Evolutionary conservation across 2,329 filamentous ascomycete species (phyloP), one percentile per base, ranked within the genome.

Genomic region (Neonectria sp.): DNA sequence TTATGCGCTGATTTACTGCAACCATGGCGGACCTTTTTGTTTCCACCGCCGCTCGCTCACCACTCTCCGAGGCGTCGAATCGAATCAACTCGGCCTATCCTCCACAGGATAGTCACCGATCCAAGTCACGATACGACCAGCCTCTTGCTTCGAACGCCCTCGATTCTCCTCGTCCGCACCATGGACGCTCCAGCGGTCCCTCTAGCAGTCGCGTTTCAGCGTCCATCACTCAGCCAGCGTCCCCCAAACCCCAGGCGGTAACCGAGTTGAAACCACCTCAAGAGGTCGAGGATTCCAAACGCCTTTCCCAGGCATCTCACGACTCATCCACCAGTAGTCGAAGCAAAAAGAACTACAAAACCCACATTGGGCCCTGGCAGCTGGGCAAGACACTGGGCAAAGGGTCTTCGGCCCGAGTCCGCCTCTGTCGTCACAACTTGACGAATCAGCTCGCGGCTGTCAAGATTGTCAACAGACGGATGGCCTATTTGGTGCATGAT

Each of bases 291-390:
- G 79, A 80, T 3, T 71, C 74, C 49, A 82, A 80, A 67, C 79
- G 82, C 40, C 74, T 80, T 37, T 84, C 82, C 6, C 81, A 82
- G 60, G 80, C 79, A 25, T 83, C 82, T n/a, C 80, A 82, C 64
- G 78, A 80, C 9, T 83, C 82, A 24, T 80, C 81, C 0, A 80
- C 81, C 12, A 83, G 81, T 68, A 77, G 79, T 43, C 78, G 80
- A 40, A 82, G 81, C 68, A 81, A 79, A 64, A 81, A 80, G 69
- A 82, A 81, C 29, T 84, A 84, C 70, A 92, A 92, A 81, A 93
- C 92, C 12, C 92, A 94, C 75, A 93, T 99, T 75, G 96, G 96
- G 0, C 95, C 95, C 71, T 99, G 96, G 96, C 91, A 95, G 72
- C 84, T 99, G 4, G 96, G 96, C 7, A 94, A 90, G 79, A 97